These are phyloP conservation scores for Penicillium pulvis DNA, from an alignment of 495 filamentous ascomycete genomes.

Conservation along the genomic window DNA sequence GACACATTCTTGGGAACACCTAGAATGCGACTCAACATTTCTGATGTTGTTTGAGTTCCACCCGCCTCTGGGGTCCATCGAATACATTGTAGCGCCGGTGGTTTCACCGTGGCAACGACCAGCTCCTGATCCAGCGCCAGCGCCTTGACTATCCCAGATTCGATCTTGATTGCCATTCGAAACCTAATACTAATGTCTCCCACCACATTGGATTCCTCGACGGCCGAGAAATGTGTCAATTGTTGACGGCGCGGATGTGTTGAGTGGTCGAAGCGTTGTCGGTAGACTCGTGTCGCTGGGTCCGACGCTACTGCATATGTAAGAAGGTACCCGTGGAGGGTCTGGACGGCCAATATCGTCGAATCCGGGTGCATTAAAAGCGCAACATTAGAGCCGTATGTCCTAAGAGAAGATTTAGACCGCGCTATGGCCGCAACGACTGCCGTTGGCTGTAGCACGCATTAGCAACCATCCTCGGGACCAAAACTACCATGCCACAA, in stretches of 20 bases:
- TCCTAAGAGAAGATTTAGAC: conserved; percentile 72
- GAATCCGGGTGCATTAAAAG: conserved; percentile 90
- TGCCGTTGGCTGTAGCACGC: conserved; percentile 71
- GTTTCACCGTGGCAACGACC: conserved; percentile 89
- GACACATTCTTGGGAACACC: conserved; percentile 78
- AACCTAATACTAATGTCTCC: conserved; percentile 87
- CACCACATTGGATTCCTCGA: conserved; percentile 74
- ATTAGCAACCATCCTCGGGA: conserved; percentile 29
- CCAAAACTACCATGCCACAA: conserved; percentile 9
- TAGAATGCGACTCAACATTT: conserved; percentile 82
- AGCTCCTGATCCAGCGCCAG: conserved; percentile 91
- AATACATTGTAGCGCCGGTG: conserved; percentile 93
- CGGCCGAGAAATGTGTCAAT: conserved; percentile 60
- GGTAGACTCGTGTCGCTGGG: conserved; percentile 78
- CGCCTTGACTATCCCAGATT: conserved; percentile 88
- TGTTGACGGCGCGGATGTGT: conserved; percentile 72
- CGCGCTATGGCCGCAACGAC: conserved; percentile 83
- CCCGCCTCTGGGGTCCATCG: conserved; percentile 83
- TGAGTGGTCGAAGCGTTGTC: conserved; percentile 70
- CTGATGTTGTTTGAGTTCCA: conserved; percentile 85
- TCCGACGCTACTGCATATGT: conserved; percentile 93
- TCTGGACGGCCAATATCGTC: conserved; percentile 90
- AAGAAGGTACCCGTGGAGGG: conserved; percentile 82
- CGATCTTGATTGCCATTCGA: conserved; percentile 96
- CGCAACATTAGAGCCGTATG: conserved; percentile 82